phyloP scores from a whole-genome alignment of 805 yeast species.

The Yamadazyma laniorum region DNA sequence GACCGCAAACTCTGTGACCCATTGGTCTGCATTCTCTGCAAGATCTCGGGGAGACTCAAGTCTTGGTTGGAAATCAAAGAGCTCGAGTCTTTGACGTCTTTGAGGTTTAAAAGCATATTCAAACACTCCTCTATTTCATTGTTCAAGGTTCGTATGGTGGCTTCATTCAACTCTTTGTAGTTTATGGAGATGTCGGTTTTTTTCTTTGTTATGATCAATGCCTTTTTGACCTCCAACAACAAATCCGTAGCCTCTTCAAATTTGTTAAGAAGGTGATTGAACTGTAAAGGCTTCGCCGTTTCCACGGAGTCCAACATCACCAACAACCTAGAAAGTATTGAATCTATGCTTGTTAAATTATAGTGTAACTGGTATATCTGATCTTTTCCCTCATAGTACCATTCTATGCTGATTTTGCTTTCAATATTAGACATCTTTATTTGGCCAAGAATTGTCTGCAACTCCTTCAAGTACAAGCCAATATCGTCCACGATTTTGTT shows the following conservation, averaged over 20 bases:
- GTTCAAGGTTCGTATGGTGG: slow-evolving; percentile 22
- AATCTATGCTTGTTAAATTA: slow-evolving; percentile 24
- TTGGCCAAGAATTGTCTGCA: slow-evolving; percentile 17
- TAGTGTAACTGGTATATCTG: slow-evolving; percentile 17
- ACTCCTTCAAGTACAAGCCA: slow-evolving; percentile 21
- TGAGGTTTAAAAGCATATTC: slow-evolving; percentile 15
- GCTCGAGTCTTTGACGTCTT: slow-evolving; percentile 18
- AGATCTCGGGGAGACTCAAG: slow-evolving; percentile 18
- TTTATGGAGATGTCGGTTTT: slow-evolving; percentile 27
- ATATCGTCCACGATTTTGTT: slow-evolving; percentile 29
- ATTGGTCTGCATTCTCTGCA: slow-evolving; percentile 22
- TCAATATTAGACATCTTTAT: slow-evolving; percentile 3
- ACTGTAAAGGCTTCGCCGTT: slow-evolving; percentile 8
- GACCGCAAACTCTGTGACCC: slow-evolving; percentile 20
- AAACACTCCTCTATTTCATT: slow-evolving; percentile 27
- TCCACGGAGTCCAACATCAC: slow-evolving; percentile 16
- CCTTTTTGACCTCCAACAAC: slow-evolving; percentile 25
- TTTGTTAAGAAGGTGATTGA: slow-evolving; percentile 20
- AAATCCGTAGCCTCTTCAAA: slow-evolving; percentile 27
- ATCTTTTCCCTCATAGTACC: slow-evolving; percentile 27
- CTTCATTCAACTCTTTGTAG: slow-evolving; percentile 26
- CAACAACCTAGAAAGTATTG: slow-evolving; percentile 22
- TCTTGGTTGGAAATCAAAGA: slow-evolving; percentile 17
- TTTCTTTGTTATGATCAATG: slow-evolving; percentile 19
- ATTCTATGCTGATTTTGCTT: slow-evolving; percentile 15